Evolutionary conservation across 495 filamentous ascomycete species (phyloP).

Genomic region (Podospora pseudoanserina): DNA sequence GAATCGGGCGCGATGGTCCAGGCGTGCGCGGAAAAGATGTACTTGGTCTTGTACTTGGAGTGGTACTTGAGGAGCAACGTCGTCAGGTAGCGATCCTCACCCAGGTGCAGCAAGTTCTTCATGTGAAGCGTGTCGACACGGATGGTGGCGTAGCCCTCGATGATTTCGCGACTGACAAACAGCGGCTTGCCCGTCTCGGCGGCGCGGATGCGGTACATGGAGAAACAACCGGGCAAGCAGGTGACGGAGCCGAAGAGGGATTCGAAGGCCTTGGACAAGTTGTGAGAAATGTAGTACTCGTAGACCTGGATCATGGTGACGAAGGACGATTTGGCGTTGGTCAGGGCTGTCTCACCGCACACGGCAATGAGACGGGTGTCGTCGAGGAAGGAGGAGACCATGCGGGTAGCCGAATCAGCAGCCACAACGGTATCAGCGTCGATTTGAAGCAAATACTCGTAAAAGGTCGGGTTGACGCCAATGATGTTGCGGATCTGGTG

Average conservation of each 20-base stretch:
- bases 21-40: conserved; percentile 84
- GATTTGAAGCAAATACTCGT: conserved; percentile 95
- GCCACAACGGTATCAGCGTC: conserved; percentile 96
- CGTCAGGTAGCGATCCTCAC: conserved; percentile 93
- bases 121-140: conserved; percentile 97
- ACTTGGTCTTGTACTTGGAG: conserved; percentile 95
- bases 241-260: conserved; percentile 96
- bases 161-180: conserved; percentile 87
- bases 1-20: conserved; percentile 95
- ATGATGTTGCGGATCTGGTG: conserved; percentile 99
- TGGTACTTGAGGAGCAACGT: conserved; percentile 92
- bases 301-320: conserved; percentile 99
- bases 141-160: conserved; percentile 82
- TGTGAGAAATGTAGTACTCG: conserved; percentile 99
- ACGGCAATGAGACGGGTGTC: conserved; percentile 89
- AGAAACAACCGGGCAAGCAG: conserved; percentile 96
- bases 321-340: conserved; percentile 87
- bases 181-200: conserved; percentile 91
- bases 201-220: conserved; percentile 95
- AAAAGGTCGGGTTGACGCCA: conserved; percentile 96
- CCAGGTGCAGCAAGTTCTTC: conserved; percentile 95
- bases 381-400: conserved; percentile 85
- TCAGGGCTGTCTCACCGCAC: conserved; percentile 90
- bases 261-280: conserved; percentile 97
- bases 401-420: conserved; percentile 83